phyloP scores from a whole-genome alignment of 768 basidiomycete genomes.

The Xerocomus potaroensis region DNA sequence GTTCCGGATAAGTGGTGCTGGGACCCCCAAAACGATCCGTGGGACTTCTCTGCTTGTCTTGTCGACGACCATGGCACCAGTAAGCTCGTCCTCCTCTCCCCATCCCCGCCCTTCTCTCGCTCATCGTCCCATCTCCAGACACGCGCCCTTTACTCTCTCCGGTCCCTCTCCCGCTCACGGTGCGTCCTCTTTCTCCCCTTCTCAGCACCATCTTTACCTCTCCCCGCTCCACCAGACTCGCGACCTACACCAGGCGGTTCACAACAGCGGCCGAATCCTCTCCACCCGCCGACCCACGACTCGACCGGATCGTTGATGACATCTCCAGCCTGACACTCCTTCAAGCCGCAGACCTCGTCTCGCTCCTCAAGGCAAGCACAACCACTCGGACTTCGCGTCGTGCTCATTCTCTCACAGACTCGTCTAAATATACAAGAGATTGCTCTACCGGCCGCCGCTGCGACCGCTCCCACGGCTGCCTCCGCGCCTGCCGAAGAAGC shows the following conservation, averaged over 20 bases:
- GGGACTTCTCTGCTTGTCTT: not conserved
- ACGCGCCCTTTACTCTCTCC: constrained; percentile 18
- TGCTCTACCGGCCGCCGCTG: constrained; percentile 78
- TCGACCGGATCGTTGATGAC: constrained; percentile 85
- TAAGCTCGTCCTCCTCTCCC: constrained; percentile 10
- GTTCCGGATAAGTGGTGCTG: no score
- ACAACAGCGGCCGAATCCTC: constrained; percentile 47
- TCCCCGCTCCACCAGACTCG: constrained; percentile 20
- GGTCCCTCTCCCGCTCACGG: constrained; percentile 14
- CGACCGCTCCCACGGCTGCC: constrained; percentile 53
- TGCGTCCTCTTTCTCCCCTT: not conserved
- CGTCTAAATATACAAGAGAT: constrained; percentile 97
- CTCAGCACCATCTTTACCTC: not conserved
- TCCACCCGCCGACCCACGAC: constrained; percentile 62
- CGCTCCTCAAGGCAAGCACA: constrained; percentile 74
- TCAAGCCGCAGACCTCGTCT: constrained; percentile 93
- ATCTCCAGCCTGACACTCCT: constrained; percentile 85
- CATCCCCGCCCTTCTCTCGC: not conserved
- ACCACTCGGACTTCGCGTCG: not conserved
- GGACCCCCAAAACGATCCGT: no score
- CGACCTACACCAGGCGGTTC: constrained; percentile 42
- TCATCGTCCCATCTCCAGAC: constrained; percentile 10
- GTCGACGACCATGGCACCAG: no score
- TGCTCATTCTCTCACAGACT: constrained; percentile 45
- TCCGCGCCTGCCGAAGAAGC: constrained; percentile 58